Evolutionary conservation across 1,284 basidiomycete species (phyloP).

Genomic region (Trichosporon sp.): DNA sequence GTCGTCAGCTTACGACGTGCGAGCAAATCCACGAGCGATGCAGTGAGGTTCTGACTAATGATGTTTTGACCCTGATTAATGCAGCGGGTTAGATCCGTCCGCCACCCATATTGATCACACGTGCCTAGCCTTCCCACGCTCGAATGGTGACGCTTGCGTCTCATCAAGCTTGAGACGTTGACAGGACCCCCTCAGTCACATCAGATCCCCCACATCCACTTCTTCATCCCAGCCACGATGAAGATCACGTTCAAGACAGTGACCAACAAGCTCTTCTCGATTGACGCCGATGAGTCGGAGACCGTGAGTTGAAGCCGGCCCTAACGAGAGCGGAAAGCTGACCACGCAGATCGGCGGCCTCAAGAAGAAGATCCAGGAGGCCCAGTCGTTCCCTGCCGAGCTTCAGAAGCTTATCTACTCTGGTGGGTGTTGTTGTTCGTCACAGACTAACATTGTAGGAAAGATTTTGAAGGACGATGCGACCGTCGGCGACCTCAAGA

Average conservation of each 20-base stretch:
- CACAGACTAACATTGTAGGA: conserved; percentile 61
- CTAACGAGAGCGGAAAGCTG: background rate
- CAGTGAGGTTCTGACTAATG: too few species aligned
- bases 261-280: conserved; percentile 73
- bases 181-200: conserved; percentile 2
- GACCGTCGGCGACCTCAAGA: conserved; percentile 81
- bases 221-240: conserved; percentile 62
- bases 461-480: conserved; percentile 90
- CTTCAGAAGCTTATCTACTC: conserved; percentile 96
- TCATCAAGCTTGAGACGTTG: background rate
- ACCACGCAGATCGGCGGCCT: conserved; percentile 65
- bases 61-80: background rate
- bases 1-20: too few species aligned
- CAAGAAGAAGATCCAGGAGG: conserved; percentile 80
- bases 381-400: conserved; percentile 68
- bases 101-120: background rate
- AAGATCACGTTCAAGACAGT: conserved; percentile 92
- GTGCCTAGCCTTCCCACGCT: conserved; percentile 14
- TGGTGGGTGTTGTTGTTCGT: conserved; percentile 60
- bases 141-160: conserved; percentile 20
- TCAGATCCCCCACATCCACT: conserved; percentile 19
- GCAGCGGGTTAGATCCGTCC: background rate
- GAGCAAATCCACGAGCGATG: background rate
- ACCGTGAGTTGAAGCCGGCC: conserved; percentile 58
- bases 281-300: conserved; percentile 76